phyloP scores from a whole-genome alignment of 192 early-diverging fungal genomes.

The Entomortierella beljakovae region DNA sequence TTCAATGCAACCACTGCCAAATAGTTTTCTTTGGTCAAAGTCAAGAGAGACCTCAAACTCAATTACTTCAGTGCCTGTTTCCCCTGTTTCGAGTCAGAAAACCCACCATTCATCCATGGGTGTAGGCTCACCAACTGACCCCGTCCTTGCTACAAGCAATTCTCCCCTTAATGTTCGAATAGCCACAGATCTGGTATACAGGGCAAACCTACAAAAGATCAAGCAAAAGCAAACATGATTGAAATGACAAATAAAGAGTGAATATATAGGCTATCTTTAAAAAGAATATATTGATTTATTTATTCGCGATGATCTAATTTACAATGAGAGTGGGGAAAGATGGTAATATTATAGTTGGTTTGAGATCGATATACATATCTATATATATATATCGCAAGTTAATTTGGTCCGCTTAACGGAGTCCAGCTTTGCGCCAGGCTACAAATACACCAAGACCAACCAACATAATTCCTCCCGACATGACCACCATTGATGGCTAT shows the following conservation, averaged over 20 bases:
- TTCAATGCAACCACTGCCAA: too few species aligned
- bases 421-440: conserved; percentile 24
- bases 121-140: background rate
- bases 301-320: background rate
- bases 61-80: too few species aligned
- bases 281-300: too few species aligned
- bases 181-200: background rate
- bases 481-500: conserved; percentile 21
- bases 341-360: background rate
- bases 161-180: conserved; percentile 2
- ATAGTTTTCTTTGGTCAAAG: too few species aligned
- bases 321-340: background rate
- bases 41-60: too few species aligned
- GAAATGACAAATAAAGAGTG: too few species aligned
- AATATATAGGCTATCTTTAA: too few species aligned
- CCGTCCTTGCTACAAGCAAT: background rate
- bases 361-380: too few species aligned
- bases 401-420: background rate
- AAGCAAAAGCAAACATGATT: background rate
- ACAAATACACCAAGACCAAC: conserved; percentile 41
- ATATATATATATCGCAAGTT: too few species aligned
- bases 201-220: background rate
- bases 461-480: conserved; percentile 45
- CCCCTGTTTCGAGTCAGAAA: background rate
- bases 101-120: background rate